A percentile compares a stretch with the other conserved stretches of the same genome.
phyloP scores from a whole-genome alignment of 768 basidiomycete species.

The Tricholoma terreum region DNA sequence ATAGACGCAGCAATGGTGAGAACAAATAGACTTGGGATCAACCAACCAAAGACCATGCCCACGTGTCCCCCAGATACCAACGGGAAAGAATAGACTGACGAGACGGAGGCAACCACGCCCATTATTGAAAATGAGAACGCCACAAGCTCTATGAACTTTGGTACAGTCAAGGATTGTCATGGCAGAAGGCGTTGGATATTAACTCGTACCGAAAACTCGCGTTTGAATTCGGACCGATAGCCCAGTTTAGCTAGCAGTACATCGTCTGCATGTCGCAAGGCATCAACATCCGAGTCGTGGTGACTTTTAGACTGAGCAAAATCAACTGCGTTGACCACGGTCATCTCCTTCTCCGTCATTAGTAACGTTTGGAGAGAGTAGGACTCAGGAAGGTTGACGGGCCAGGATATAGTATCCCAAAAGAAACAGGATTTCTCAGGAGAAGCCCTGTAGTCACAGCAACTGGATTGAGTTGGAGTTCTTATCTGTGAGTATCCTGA shows the following conservation, averaged over 20 bases:
- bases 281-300: too few species aligned
- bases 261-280: conserved; percentile 40
- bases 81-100: conserved; percentile 64
- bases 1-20: conserved; percentile 66
- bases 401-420: too few species aligned
- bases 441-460: too few species aligned
- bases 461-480: too few species aligned
- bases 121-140: conserved; percentile 70
- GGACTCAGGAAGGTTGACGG: too few species aligned
- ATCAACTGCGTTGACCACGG: too few species aligned
- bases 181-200: neutral
- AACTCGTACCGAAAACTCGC: conserved; percentile 63
- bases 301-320: too few species aligned
- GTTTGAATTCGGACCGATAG: conserved; percentile 69
- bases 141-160: conserved; percentile 56
- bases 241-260: conserved; percentile 60
- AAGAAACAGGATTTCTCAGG: too few species aligned
- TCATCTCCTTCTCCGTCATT: too few species aligned
- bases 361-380: too few species aligned
- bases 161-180: neutral
- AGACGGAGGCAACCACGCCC: conserved; percentile 68
- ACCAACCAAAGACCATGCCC: conserved; percentile 76
- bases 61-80: conserved; percentile 70
- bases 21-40: conserved; percentile 69
- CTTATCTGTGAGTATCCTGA: too few species aligned